A percentile compares a stretch with the other conserved stretches of the same genome.
These are phyloP conservation scores for Scheffersomyces illinoinensis DNA, from an alignment of 1,139 yeast genomes.

Conservation along the genomic window DNA sequence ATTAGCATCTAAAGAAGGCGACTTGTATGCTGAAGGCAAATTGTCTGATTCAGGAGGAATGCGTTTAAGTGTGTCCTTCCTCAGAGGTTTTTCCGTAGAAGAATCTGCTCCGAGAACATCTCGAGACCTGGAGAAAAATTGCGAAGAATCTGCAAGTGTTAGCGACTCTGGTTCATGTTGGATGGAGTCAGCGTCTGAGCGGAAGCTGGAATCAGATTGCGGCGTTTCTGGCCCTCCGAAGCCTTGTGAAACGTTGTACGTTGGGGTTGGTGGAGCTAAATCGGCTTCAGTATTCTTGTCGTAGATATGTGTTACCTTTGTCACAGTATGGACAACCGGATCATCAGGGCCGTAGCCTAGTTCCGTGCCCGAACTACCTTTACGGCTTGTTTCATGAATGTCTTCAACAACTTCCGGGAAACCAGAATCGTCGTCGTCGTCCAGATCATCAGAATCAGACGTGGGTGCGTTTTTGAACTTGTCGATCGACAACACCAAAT, in stretches of 20 bases:
- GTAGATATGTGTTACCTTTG: neutral
- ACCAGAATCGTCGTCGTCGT: slow-evolving; percentile 17
- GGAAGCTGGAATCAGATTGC: slow-evolving; percentile 32
- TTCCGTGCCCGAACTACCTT: neutral
- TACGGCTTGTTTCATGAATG: neutral
- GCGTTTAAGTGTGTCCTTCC: neutral
- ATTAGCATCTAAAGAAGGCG: neutral
- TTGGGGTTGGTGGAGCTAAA: slow-evolving; percentile 36
- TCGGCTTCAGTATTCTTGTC: slow-evolving; percentile 1
- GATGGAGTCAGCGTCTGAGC: slow-evolving; percentile 39
- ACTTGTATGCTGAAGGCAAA: neutral
- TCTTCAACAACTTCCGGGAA: neutral
- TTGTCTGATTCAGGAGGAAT: neutral
- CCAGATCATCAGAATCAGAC: slow-evolving; percentile 19
- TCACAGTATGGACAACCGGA: neutral
- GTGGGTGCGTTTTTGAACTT: slow-evolving; percentile 15
- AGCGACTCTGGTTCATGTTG: slow-evolving; percentile 35
- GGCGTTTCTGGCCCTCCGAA: slow-evolving; percentile 29
- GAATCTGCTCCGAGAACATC: neutral
- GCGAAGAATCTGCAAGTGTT: slow-evolving; percentile 15
- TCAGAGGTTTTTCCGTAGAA: neutral
- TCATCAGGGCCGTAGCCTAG: neutral
- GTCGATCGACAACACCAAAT: slow-evolving; percentile 42
- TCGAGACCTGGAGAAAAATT: neutral
- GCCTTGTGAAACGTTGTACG: slow-evolving; percentile 12